A percentile compares a stretch with the other conserved stretches of the same genome.
Conservation (phyloP, 805 yeast genomes). For the Metschnikowia vanudenii region DNA sequence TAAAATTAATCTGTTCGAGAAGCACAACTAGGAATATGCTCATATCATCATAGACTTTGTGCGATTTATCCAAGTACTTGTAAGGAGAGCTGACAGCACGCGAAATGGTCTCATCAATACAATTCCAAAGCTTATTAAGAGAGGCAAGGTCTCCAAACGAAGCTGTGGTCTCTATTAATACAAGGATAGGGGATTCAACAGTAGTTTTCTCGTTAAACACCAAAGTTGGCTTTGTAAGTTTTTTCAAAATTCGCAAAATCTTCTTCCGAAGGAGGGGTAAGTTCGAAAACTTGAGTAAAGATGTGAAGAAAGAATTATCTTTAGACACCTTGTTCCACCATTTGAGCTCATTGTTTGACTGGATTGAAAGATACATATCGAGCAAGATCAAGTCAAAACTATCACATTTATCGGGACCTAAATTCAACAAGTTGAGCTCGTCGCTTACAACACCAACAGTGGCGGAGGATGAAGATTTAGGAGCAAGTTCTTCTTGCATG, state of each 20-base stretch:
- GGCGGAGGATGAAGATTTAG: constrained; percentile 22
- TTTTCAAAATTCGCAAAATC: constrained; percentile 13
- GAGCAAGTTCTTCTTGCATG: constrained; percentile 25
- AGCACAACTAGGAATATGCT: constrained; percentile 38
- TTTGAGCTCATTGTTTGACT: constrained; percentile 62
- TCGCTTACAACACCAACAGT: constrained; percentile 9
- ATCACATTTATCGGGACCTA: constrained; percentile 27
- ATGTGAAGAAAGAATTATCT: constrained; percentile 63
- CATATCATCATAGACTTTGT: constrained; percentile 26
- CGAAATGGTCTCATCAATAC: constrained; percentile 74
- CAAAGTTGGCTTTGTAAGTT: constrained; percentile 15
- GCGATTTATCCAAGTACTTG: constrained; percentile 67
- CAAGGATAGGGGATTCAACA: constrained; percentile 53
- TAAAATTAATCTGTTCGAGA: constrained; percentile 68
- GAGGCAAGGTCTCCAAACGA: constrained; percentile 6
- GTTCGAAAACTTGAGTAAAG: constrained; percentile 49
- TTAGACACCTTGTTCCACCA: constrained; percentile 67
- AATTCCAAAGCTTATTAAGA: constrained; percentile 47
- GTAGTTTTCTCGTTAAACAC: constrained; percentile 26
- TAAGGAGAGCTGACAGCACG: constrained; percentile 76
- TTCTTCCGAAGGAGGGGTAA: constrained; percentile 12
- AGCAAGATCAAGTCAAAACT: constrained; percentile 58
- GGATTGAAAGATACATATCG: constrained; percentile 53
- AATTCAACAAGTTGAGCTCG: constrained; percentile 6
- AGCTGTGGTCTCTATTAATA: constrained; percentile 51